A percentile compares a stretch with the other conserved stretches of the same genome.
Evolutionary conservation across 208 protist species (phyloP).

Genomic region (Acanthamoeba royreba): DNA sequence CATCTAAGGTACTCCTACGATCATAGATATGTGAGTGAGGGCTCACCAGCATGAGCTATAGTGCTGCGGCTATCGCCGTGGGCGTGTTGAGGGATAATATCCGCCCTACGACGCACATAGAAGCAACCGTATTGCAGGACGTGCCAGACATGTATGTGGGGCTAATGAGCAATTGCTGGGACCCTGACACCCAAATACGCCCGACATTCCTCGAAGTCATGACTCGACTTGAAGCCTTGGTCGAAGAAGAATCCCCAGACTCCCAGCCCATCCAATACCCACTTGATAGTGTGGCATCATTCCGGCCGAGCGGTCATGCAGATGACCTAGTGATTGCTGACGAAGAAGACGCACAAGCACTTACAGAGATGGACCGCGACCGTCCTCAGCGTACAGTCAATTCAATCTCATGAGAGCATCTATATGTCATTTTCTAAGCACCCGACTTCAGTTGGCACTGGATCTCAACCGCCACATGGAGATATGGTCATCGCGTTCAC

Average conservation of each 20-base stretch:
- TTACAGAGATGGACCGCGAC: background rate
- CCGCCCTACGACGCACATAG: background rate
- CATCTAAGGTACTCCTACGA: background rate
- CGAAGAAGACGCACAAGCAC: background rate
- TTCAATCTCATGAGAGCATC: background rate
- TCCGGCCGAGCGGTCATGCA: background rate
- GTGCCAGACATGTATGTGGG: background rate
- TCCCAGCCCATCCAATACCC: too few relatives aligned
- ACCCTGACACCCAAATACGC: background rate
- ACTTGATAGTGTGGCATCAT: background rate
- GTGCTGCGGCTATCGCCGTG: background rate
- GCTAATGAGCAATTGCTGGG: conserved; percentile 13
- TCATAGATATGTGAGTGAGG: background rate
- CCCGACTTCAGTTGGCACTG: background rate
- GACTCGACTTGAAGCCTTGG: background rate
- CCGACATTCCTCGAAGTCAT: conserved; percentile 25
- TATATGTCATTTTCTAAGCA: too few relatives aligned
- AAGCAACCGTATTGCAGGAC: background rate
- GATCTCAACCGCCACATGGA: background rate
- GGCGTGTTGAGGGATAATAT: conserved; percentile 29
- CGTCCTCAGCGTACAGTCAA: background rate
- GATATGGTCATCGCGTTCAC: background rate
- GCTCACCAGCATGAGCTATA: background rate
- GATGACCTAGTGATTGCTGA: background rate
- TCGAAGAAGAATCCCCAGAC: background rate